Percentiles rank a stretch among this genome's conserved stretches.
Evolutionary conservation across 345 rosid genomes (phyloP).

Genomic region (Viola odorata): DNA sequence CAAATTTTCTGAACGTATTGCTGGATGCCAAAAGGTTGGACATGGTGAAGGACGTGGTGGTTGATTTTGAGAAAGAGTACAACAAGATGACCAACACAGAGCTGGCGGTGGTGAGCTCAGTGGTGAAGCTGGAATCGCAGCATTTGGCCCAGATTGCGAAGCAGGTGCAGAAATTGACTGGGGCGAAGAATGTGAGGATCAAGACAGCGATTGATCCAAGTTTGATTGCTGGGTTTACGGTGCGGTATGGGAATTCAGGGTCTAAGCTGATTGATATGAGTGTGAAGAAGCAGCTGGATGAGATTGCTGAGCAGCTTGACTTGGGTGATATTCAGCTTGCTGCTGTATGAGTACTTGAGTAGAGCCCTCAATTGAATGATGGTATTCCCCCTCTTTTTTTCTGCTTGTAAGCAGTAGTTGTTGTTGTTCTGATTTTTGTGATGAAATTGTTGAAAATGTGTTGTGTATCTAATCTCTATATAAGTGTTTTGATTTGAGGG

Average conservation of each 20-base stretch:
- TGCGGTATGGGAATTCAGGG: slow-evolving; percentile 66
- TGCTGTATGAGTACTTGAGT: slow-evolving; percentile 14
- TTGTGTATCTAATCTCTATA: no score
- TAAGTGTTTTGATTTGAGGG: no score
- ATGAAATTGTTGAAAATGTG: no score
- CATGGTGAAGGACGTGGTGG: slow-evolving; percentile 53
- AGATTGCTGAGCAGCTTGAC: slow-evolving; percentile 74
- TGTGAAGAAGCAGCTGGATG: slow-evolving; percentile 90
- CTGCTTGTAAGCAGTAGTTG: no score
- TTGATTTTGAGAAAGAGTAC: slow-evolving; percentile 68
- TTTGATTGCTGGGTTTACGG: slow-evolving; percentile 87
- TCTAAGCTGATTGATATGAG: slow-evolving; percentile 93
- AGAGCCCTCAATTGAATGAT: no score
- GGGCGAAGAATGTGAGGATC: slow-evolving; percentile 78
- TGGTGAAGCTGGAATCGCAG: slow-evolving; percentile 67
- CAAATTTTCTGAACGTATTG: slow-evolving; percentile 65
- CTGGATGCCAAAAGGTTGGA: slow-evolving; percentile 61
- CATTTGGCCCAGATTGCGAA: slow-evolving; percentile 84
- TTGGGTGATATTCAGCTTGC: slow-evolving; percentile 66
- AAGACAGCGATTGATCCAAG: slow-evolving; percentile 71
- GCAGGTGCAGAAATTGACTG: slow-evolving; percentile 87
- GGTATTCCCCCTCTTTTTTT: neutral
- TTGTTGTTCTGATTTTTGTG: no score
- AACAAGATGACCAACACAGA: slow-evolving; percentile 66
- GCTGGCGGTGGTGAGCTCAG: slow-evolving; percentile 74